Evolutionary conservation across 2,329 filamentous ascomycete species (phyloP).

Genomic region (Mycosphaerella sp.): DNA sequence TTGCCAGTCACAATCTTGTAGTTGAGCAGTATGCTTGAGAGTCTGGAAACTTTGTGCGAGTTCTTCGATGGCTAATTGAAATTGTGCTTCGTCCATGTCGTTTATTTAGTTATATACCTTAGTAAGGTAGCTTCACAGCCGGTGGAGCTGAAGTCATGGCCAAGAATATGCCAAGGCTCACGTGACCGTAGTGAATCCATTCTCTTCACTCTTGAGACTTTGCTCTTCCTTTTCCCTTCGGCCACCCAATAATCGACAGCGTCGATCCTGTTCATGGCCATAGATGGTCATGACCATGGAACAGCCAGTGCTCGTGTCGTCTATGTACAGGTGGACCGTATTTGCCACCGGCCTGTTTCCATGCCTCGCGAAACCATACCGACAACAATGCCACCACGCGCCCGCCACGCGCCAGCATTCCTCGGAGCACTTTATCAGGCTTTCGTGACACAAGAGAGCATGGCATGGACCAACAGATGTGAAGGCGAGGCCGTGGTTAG

Average conservation of each 20-base stretch:
- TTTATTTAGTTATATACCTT: background rate
- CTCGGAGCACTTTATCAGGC: background rate
- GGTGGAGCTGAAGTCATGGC: no score
- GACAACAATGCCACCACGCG: constrained; percentile 1
- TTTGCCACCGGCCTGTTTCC: background rate
- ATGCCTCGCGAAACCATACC: background rate
- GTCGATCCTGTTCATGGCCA: no score
- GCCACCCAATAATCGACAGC: no score
- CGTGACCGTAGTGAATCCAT: no score
- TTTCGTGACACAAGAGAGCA: background rate
- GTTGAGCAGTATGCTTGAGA: background rate
- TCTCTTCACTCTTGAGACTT: no score
- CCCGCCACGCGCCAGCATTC: constrained; percentile 5
- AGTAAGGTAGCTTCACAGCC: no score
- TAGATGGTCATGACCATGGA: no score
- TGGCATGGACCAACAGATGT: constrained; percentile 2
- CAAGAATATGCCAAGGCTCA: no score
- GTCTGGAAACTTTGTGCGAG: background rate
- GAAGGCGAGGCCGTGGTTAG: background rate
- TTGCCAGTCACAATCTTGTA: background rate
- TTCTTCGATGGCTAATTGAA: background rate
- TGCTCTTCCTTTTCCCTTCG: no score
- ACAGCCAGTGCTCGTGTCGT: no score
- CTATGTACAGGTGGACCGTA: background rate
- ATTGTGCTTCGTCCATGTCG: background rate